Evolutionary conservation across 805 yeast genomes (phyloP).

Genomic region (Candida loeiensis): DNA sequence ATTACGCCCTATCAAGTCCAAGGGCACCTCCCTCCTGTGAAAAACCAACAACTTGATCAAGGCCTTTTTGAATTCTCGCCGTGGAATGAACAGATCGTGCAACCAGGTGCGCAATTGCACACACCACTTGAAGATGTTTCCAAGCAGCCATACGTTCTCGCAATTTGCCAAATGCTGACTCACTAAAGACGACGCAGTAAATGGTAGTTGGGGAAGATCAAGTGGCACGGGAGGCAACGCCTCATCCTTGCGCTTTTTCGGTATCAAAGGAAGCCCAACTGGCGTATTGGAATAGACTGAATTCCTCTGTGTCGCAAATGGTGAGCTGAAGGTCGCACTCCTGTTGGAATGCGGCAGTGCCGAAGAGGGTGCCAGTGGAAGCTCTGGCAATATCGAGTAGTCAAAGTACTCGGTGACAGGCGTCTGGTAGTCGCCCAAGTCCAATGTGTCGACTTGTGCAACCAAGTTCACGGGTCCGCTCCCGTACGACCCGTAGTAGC

Average conservation of each 20-base stretch:
- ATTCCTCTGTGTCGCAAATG: constrained; percentile 5
- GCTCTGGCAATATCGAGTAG: constrained; percentile 33
- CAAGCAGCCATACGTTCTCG: constrained; percentile 43
- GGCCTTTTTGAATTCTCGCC: constrained; percentile 50
- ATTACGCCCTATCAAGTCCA: constrained; percentile 48
- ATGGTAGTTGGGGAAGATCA: constrained; percentile 55
- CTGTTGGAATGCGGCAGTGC: constrained; percentile 4
- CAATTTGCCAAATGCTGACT: constrained; percentile 50
- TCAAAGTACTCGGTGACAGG: constrained; percentile 28
- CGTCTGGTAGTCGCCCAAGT: constrained; percentile 13
- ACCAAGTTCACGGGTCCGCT: constrained; percentile 3
- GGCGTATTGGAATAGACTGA: constrained; percentile 2
- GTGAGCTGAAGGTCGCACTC: constrained; percentile 5
- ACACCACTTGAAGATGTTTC: constrained; percentile 54
- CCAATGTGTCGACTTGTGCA: constrained; percentile 12
- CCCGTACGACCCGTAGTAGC: constrained; percentile 4
- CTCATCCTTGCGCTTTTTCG: constrained; percentile 16
- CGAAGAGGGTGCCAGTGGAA: constrained; percentile 18
- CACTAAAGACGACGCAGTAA: constrained; percentile 46
- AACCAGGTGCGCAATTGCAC: constrained; percentile 50
- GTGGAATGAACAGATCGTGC: constrained; percentile 47
- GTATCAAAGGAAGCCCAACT: constrained; percentile 4
- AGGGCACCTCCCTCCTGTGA: constrained; percentile 47
- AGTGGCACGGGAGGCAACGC: constrained; percentile 44
- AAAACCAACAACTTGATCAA: constrained; percentile 49